Evolutionary conservation across 2,329 filamentous ascomycete species (phyloP).

Genomic region (Monilinia polystroma): DNA sequence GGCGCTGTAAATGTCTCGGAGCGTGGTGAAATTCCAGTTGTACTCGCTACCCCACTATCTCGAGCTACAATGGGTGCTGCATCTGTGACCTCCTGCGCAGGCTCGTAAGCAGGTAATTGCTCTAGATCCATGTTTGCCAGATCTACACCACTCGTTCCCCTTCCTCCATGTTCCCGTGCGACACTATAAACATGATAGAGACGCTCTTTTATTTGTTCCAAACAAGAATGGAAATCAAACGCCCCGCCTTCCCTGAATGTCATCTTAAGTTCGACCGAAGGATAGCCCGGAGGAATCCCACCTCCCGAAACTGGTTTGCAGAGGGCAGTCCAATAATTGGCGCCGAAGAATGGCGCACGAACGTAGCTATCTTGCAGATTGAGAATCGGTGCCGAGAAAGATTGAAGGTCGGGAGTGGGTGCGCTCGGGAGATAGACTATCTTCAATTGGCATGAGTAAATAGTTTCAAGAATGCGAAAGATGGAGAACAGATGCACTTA

Average conservation of each 20-base stretch:
- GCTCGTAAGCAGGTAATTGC: slow-evolving; percentile 84
- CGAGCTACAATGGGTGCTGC: slow-evolving; percentile 28
- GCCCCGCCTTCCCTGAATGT: slow-evolving; percentile 96
- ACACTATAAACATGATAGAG: slow-evolving; percentile 78
- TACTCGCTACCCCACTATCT: slow-evolving; percentile 30
- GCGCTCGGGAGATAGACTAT: slow-evolving; percentile 82
- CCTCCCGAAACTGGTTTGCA: slow-evolving; percentile 81
- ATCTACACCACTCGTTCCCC: slow-evolving; percentile 48
- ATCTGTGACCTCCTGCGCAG: slow-evolving; percentile 41
- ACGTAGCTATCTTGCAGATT: slow-evolving; percentile 85
- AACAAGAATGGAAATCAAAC: slow-evolving; percentile 81
- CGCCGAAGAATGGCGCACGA: slow-evolving; percentile 85
- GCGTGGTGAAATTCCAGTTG: slow-evolving; percentile 23
- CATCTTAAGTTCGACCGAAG: slow-evolving; percentile 76
- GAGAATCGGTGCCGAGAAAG: slow-evolving; percentile 84
- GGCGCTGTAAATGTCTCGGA: slow-evolving; percentile 44
- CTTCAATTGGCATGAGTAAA: slow-evolving; percentile 46
- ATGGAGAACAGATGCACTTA: slow-evolving; percentile 48
- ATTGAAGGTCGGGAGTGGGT: slow-evolving; percentile 67
- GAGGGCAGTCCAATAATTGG: slow-evolving; percentile 82
- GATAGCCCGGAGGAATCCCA: slow-evolving; percentile 71
- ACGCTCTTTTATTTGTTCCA: slow-evolving; percentile 81
- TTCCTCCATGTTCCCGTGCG: slow-evolving; percentile 64
- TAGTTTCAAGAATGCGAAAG: slow-evolving; percentile 15
- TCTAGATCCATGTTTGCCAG: slow-evolving; percentile 73